Percentiles rank a stretch among this genome's conserved stretches.
Evolutionary conservation across 2,329 filamentous ascomycete genomes (phyloP).

Genomic region (Camillea tinctor): DNA sequence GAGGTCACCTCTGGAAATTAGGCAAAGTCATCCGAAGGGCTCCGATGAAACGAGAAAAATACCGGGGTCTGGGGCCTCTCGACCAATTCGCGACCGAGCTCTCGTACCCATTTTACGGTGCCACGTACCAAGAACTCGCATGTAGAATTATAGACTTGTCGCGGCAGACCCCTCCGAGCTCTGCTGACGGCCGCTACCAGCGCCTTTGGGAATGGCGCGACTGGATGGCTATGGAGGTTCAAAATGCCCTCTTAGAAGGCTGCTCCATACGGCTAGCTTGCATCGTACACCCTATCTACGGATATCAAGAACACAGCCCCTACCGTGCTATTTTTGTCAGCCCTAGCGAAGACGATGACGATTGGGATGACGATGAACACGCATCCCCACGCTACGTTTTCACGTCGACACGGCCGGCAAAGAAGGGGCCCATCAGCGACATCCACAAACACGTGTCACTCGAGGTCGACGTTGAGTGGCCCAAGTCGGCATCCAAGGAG

Average conservation of each 20-base stretch:
- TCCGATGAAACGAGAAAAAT: slow-evolving; percentile 23
- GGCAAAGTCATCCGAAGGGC: slow-evolving; percentile 22
- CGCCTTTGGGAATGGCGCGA: slow-evolving; percentile 21
- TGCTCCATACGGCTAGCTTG: slow-evolving; percentile 25
- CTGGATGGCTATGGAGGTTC: slow-evolving; percentile 27
- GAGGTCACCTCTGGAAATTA: slow-evolving; percentile 28
- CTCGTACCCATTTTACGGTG: slow-evolving; percentile 19
- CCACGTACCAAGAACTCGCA: slow-evolving; percentile 21
- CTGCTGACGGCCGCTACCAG: neutral
- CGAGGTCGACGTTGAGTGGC: slow-evolving; percentile 27
- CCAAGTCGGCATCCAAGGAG: neutral
- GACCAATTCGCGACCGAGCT: slow-evolving; percentile 25
- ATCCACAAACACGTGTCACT: slow-evolving; percentile 28
- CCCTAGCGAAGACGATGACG: slow-evolving; percentile 11
- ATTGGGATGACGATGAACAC: neutral
- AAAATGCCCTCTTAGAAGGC: slow-evolving; percentile 24
- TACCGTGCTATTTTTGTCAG: slow-evolving; percentile 27
- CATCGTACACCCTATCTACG: slow-evolving; percentile 17
- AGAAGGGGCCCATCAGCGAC: slow-evolving; percentile 7
- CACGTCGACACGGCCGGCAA: slow-evolving; percentile 17
- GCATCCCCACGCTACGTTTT: slow-evolving; percentile 20
- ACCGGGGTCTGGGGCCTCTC: slow-evolving; percentile 19
- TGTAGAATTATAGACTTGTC: slow-evolving; percentile 12
- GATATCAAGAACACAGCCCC: neutral
- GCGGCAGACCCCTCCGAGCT: neutral